Conservation (phyloP, 257 asterid species). For the Ocimum tenuiflorum region DNA sequence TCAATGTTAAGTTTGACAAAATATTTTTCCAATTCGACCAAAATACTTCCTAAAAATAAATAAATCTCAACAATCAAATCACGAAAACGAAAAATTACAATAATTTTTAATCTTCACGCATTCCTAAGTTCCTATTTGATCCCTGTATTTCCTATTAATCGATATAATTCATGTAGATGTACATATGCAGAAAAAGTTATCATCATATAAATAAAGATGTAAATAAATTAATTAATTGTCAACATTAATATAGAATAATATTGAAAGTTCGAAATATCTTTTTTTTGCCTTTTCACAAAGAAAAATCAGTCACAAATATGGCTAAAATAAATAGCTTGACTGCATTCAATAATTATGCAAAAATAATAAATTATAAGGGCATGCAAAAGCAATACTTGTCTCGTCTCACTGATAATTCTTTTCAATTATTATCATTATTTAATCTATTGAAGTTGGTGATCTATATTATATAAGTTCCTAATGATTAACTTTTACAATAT, state of each 20-base stretch:
- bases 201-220: no score
- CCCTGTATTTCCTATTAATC: no score
- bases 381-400: slow-evolving; percentile 24
- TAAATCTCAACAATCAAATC: no score
- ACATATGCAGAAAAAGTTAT: no score
- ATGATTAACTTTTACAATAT: slow-evolving; percentile 14
- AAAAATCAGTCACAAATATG: neutral
- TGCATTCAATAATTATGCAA: slow-evolving; percentile 12
- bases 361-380: slow-evolving; percentile 8
- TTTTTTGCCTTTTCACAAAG: neutral
- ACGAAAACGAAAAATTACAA: no score
- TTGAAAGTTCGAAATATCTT: neutral
- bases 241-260: neutral
- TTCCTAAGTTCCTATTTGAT: no score
- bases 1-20: no score
- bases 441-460: slow-evolving; percentile 18
- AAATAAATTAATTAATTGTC: no score
- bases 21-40: no score
- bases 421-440: neutral
- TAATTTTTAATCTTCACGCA: no score
- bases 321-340: slow-evolving; percentile 23
- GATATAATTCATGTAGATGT: no score
- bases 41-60: no score
- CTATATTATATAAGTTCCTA: slow-evolving; percentile 22
- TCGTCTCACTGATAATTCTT: slow-evolving; percentile 2